These are phyloP conservation scores for Fraxinus sp. DNA, from an alignment of 305 asterid species.

Conservation along the genomic window DNA sequence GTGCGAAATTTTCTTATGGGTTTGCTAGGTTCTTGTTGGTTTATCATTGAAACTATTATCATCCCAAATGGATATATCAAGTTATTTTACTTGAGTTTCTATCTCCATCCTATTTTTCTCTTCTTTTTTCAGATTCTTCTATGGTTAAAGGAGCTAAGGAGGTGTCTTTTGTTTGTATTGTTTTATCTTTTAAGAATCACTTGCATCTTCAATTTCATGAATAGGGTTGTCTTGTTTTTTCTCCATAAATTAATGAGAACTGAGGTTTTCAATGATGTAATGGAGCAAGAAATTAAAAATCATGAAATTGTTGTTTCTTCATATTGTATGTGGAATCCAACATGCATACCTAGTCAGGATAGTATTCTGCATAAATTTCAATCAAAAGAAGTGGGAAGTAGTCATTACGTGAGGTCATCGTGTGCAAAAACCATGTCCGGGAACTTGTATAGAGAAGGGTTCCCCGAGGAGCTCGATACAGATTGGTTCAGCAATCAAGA, in stretches of 20 bases:
- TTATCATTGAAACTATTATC: conserved; percentile 42
- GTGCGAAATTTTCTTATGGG: conserved; percentile 25
- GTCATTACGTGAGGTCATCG: neutral
- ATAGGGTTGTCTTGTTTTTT: neutral
- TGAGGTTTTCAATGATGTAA: conserved; percentile 30
- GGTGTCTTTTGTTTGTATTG: conserved; percentile 5
- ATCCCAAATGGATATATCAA: conserved; percentile 51
- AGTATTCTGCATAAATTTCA: neutral
- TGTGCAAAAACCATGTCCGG: neutral
- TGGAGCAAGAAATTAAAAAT: conserved; percentile 8
- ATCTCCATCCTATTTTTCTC: conserved; percentile 46
- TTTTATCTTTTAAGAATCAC: conserved; percentile 17
- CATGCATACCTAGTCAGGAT: neutral
- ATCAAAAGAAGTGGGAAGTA: neutral
- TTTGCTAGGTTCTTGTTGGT: conserved; percentile 48
- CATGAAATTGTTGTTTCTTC: conserved; percentile 4
- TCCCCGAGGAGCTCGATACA: neutral
- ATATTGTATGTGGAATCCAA: neutral
- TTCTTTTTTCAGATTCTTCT: conserved; percentile 42
- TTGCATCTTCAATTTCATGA: conserved; percentile 14
- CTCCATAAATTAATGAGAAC: neutral
- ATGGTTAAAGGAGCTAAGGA: conserved; percentile 35
- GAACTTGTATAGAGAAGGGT: neutral
- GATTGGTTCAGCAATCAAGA: conserved; percentile 7
- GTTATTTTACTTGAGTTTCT: conserved; percentile 50